Evolutionary conservation across 805 yeast species (phyloP).

Genomic region (Myxozyma geophila): DNA sequence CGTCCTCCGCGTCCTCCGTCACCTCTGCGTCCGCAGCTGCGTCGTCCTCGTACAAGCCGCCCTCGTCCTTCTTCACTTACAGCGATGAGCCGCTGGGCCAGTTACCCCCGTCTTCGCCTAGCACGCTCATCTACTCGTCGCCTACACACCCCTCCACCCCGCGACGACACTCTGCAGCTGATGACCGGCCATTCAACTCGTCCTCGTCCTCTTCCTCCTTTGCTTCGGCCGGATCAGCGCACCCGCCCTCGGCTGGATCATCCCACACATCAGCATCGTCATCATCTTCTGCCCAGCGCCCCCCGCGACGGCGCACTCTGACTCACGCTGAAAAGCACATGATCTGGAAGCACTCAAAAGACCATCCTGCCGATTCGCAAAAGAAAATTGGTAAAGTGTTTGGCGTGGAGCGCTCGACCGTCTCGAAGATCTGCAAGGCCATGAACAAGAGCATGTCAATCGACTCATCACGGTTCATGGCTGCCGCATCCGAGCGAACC

Average conservation of each 20-base stretch:
- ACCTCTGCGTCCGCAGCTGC: neutral
- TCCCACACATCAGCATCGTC: neutral
- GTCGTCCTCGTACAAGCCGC: neutral
- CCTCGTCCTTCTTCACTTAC: constrained; percentile 4
- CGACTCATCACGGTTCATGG: neutral
- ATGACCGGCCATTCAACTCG: neutral
- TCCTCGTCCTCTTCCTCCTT: constrained; percentile 2
- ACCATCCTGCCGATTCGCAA: constrained; percentile 37
- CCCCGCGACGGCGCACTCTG: constrained; percentile 34
- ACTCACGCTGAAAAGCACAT: constrained; percentile 31
- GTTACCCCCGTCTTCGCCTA: constrained; percentile 14
- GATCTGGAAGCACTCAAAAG: constrained; percentile 31
- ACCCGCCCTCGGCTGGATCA: neutral
- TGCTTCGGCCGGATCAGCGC: neutral
- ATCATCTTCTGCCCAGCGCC: constrained; percentile 5
- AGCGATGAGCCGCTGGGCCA: neutral
- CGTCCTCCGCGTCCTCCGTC: constrained; percentile 5
- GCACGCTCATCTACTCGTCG: constrained; percentile 14
- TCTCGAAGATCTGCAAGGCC: constrained; percentile 38
- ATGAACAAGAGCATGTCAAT: constrained; percentile 24
- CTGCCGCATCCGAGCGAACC: constrained; percentile 1
- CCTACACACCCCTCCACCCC: constrained; percentile 5
- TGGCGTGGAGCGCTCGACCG: constrained; percentile 40
- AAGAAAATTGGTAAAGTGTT: constrained; percentile 37
- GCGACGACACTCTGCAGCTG: constrained; percentile 4